Percentiles rank a stretch among this genome's conserved stretches.
phyloP scores from a whole-genome alignment of 129 eudicot genomes.

The Artemisia argyi region DNA sequence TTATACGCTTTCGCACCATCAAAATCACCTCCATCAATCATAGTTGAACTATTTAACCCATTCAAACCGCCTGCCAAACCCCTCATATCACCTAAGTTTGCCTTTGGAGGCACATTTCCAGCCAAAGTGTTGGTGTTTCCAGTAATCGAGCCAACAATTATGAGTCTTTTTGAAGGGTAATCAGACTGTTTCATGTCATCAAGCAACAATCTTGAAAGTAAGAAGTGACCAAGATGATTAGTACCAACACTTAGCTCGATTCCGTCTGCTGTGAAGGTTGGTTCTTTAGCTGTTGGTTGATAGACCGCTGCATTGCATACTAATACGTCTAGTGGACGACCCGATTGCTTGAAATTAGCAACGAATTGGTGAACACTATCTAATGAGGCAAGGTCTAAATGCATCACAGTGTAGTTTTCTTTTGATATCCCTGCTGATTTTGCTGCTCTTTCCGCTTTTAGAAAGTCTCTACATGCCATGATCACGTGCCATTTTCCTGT shows the following conservation, averaged over 20 bases:
- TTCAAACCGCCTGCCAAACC: constrained; percentile 69
- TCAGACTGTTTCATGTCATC: constrained; percentile 80
- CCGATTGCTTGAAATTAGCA: constrained; percentile 60
- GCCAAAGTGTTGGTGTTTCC: constrained; percentile 85
- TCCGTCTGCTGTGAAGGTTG: constrained; percentile 85
- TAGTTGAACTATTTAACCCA: constrained; percentile 73
- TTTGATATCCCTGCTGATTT: constrained; percentile 69
- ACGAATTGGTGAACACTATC: constrained; percentile 90
- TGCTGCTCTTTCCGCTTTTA: constrained; percentile 78
- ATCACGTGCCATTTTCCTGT: constrained; percentile 80
- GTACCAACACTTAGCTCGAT: constrained; percentile 88
- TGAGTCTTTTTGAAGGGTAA: constrained; percentile 76
- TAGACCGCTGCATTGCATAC: constrained; percentile 94
- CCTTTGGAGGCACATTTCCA: constrained; percentile 84
- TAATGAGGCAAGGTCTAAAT: constrained; percentile 76
- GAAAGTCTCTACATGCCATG: constrained; percentile 86
- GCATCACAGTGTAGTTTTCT: constrained; percentile 81
- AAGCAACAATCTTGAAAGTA: constrained; percentile 64
- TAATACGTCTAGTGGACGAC: constrained; percentile 66
- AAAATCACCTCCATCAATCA: constrained; percentile 77
- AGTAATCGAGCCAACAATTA: constrained; percentile 81
- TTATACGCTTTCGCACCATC: constrained; percentile 90
- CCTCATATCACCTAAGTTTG: constrained; percentile 74
- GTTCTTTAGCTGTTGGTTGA: constrained; percentile 81
- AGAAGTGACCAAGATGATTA: constrained; percentile 80